phyloP scores from a whole-genome alignment of 208 protist species.

The Hexamita inflata region DNA sequence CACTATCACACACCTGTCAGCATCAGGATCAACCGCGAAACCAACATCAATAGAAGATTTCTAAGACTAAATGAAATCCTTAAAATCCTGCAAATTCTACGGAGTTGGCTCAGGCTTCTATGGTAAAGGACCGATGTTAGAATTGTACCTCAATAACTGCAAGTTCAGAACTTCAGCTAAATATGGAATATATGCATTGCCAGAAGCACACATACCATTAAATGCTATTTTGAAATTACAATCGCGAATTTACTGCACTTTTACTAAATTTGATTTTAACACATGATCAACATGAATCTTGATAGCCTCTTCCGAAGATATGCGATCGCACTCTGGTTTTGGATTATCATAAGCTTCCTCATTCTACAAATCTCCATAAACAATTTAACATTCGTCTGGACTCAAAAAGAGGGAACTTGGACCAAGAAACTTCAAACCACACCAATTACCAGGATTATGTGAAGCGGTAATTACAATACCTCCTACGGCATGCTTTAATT shows the following conservation, averaged over 20 bases:
- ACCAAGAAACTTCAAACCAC: conserved; percentile 58
- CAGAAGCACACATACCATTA: conserved; percentile 52
- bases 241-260: conserved; percentile 34
- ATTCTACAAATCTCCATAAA: no score
- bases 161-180: conserved; percentile 41
- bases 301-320: not conserved
- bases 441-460: conserved; percentile 55
- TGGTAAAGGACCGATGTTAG: conserved; percentile 51
- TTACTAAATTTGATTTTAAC: conserved; percentile 42
- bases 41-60: conserved; percentile 47
- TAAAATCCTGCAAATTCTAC: conserved; percentile 47
- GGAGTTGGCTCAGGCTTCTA: conserved; percentile 56
- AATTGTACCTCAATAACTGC: conserved; percentile 47
- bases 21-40: conserved; percentile 57
- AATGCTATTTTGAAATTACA: conserved; percentile 47
- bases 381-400: conserved; percentile 38
- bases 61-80: conserved; percentile 38
- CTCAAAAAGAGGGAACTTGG: conserved; percentile 53
- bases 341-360: not conserved
- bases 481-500: conserved; percentile 33
- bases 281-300: conserved; percentile 20
- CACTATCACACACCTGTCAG: conserved; percentile 55
- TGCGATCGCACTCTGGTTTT: not conserved
- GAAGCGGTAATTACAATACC: conserved; percentile 55
- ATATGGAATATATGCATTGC: conserved; percentile 46